Evolutionary conservation across 2,329 filamentous ascomycete genomes (phyloP).

Genomic region (Sporothrix variecibatus): DNA sequence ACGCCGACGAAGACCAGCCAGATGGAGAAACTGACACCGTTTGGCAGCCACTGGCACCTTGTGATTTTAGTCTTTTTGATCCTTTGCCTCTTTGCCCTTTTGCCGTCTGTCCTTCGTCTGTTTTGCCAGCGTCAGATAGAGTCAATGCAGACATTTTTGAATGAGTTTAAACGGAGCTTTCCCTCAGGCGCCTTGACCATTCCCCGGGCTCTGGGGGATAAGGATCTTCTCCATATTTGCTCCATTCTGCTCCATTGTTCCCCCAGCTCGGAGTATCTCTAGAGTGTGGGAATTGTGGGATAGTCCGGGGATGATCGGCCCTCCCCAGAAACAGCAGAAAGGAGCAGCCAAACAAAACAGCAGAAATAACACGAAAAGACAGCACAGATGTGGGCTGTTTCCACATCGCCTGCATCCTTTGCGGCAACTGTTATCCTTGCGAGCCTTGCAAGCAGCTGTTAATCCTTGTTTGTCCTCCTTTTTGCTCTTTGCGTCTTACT

Average conservation of each 20-base stretch:
- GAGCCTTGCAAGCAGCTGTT: too few relatives aligned
- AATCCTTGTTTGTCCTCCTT: background rate
- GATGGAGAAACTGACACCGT: background rate
- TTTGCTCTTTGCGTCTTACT: background rate
- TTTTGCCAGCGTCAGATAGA: background rate
- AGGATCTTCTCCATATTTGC: background rate
- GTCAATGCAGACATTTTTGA: background rate
- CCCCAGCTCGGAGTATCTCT: conserved; percentile 2
- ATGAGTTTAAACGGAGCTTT: background rate
- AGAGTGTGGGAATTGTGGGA: background rate
- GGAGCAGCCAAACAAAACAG: background rate
- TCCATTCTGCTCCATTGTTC: background rate
- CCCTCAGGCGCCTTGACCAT: background rate
- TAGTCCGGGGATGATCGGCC: background rate
- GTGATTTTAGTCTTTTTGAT: background rate
- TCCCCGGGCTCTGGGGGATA: background rate
- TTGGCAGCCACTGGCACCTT: background rate
- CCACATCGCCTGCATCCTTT: conserved; percentile 5
- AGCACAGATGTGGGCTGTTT: background rate
- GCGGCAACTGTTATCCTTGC: conserved; percentile 9
- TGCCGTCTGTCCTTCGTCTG: background rate
- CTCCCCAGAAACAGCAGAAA: background rate
- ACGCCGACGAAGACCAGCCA: too few relatives aligned
- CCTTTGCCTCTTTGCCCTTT: background rate
- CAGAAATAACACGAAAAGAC: background rate